A percentile compares a stretch with the other conserved stretches of the same genome.
Evolutionary conservation across 83 land plant species (phyloP).

Genomic region (Larix sibirica): DNA sequence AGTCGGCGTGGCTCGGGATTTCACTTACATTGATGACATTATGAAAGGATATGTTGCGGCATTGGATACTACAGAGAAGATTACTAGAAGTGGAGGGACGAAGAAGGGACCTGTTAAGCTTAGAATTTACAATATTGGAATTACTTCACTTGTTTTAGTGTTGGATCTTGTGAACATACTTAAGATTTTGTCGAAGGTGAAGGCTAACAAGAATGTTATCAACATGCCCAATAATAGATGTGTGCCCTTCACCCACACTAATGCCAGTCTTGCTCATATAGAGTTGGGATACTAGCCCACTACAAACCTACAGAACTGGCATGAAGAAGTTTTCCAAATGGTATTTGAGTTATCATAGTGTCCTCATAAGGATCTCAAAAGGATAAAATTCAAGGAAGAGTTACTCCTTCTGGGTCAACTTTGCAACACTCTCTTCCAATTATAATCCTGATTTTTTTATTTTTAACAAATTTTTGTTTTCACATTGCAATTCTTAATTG

Average conservation of each 20-base stretch:
- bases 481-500: too few species aligned
- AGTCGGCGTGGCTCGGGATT: slow-evolving; percentile 47
- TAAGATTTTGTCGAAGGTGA: slow-evolving; percentile 41
- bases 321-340: slow-evolving; percentile 51
- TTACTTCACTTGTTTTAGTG: slow-evolving; percentile 51
- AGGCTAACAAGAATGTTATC: slow-evolving; percentile 30
- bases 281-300: slow-evolving; percentile 45
- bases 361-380: background rate
- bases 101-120: slow-evolving; percentile 47
- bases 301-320: slow-evolving; percentile 43
- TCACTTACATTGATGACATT: slow-evolving; percentile 61
- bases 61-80: slow-evolving; percentile 52
- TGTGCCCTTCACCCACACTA: slow-evolving; percentile 54
- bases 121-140: slow-evolving; percentile 45
- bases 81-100: slow-evolving; percentile 59
- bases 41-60: slow-evolving; percentile 47
- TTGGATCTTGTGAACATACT: slow-evolving; percentile 39
- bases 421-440: too few species aligned
- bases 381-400: too few species aligned
- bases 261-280: slow-evolving; percentile 35
- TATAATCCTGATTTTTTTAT: too few species aligned
- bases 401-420: too few species aligned
- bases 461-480: too few species aligned
- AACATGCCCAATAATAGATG: slow-evolving; percentile 54
- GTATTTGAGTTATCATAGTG: slow-evolving; percentile 44